Evolutionary conservation across 2,329 filamentous ascomycete genomes (phyloP).

Genomic region (Penicillium expansum): DNA sequence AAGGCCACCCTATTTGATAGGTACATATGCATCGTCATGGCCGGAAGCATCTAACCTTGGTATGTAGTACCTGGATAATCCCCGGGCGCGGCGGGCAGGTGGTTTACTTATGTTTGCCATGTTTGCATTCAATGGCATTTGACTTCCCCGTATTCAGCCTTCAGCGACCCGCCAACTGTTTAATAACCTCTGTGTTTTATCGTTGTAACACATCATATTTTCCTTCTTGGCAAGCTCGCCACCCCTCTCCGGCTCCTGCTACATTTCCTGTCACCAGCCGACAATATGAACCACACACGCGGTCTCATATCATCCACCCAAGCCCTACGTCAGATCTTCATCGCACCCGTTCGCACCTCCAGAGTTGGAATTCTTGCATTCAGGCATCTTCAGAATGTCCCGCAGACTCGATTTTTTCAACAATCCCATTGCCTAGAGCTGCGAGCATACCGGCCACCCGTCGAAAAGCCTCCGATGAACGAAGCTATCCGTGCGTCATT

Average conservation of each 20-base stretch:
- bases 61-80: too few relatives aligned
- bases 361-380: slow-evolving; percentile 15
- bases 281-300: slow-evolving; percentile 35
- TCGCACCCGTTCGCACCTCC: slow-evolving; percentile 20
- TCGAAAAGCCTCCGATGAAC: slow-evolving; percentile 27
- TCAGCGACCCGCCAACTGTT: too few relatives aligned
- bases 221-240: background rate
- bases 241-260: background rate
- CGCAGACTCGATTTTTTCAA: slow-evolving; percentile 19
- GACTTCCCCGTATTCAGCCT: slow-evolving; percentile 7
- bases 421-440: slow-evolving; percentile 11
- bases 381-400: slow-evolving; percentile 2
- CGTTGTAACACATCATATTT: background rate
- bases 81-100: background rate
- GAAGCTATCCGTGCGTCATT: slow-evolving; percentile 33
- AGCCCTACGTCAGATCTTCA: slow-evolving; percentile 32
- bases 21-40: background rate
- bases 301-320: slow-evolving; percentile 34
- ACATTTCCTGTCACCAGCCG: background rate
- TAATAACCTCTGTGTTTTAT: background rate
- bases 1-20: background rate
- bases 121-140: background rate
- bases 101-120: background rate
- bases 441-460: slow-evolving; percentile 9
- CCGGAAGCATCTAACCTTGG: background rate